Conservation (phyloP, 345 rosid species). For the Aurinia saxatilis region DNA sequence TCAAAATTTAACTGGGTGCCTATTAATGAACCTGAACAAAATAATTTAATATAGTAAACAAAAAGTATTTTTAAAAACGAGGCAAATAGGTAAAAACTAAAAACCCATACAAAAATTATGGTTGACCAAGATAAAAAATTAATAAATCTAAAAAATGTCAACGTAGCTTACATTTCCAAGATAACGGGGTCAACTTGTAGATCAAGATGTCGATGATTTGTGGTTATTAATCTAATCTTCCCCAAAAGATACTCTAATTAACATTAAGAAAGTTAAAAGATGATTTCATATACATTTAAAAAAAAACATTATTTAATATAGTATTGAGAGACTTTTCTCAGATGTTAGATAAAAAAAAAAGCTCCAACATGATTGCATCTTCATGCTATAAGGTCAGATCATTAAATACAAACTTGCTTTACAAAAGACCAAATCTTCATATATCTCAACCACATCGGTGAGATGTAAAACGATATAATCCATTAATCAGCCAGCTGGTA, state of each 20-base stretch:
- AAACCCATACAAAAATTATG: background rate
- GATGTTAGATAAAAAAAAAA: background rate
- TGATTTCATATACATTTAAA: too few relatives aligned
- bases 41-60: too few relatives aligned
- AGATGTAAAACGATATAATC: background rate
- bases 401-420: background rate
- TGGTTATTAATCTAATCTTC: constrained; percentile 2
- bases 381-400: background rate
- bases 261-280: background rate
- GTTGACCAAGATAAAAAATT: constrained; percentile 8
- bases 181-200: constrained; percentile 22
- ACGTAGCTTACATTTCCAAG: constrained; percentile 19
- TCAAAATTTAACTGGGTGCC: too few relatives aligned
- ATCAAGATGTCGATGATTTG: constrained; percentile 9
- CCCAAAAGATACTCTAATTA: background rate
- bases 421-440: background rate
- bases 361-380: background rate
- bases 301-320: too few relatives aligned
- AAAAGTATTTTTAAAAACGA: background rate
- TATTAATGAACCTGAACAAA: too few relatives aligned
- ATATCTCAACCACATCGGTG: background rate
- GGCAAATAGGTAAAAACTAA: background rate
- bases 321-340: constrained; percentile 1
- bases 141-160: constrained; percentile 8
- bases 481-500: background rate